Percentiles rank a stretch among this genome's conserved stretches.
Conservation (phyloP, 2,329 filamentous ascomycete species). For the Arthroderma uncinatum region DNA sequence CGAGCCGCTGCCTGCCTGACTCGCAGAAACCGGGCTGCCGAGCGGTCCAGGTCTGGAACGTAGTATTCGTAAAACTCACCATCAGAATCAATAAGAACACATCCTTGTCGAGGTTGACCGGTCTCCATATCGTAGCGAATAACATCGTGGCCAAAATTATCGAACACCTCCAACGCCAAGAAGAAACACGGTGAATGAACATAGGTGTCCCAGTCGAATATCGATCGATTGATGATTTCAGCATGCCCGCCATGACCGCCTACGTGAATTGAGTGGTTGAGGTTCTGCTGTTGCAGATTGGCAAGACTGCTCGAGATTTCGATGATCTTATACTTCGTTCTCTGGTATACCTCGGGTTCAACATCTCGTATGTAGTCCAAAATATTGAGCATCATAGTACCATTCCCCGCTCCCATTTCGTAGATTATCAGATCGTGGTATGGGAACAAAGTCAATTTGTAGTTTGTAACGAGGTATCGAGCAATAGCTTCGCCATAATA, state of each 20-base stretch:
- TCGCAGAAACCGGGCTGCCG: slow-evolving; percentile 69
- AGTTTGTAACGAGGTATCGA: slow-evolving; percentile 91
- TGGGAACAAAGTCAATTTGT: slow-evolving; percentile 84
- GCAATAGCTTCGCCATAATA: slow-evolving; percentile 96
- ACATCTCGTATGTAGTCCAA: slow-evolving; percentile 87
- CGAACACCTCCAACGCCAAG: slow-evolving; percentile 93
- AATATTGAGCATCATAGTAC: slow-evolving; percentile 96
- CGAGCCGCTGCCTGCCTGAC: slow-evolving; percentile 64
- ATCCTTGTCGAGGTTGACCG: slow-evolving; percentile 73
- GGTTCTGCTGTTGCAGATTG: slow-evolving; percentile 59
- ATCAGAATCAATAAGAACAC: slow-evolving; percentile 69
- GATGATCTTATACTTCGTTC: slow-evolving; percentile 89
- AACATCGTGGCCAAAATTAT: slow-evolving; percentile 93
- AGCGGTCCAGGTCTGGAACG: slow-evolving; percentile 64
- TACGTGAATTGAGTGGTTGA: slow-evolving; percentile 54
- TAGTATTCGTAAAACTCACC: slow-evolving; percentile 97
- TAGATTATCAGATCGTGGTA: slow-evolving; percentile 97
- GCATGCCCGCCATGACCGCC: slow-evolving; percentile 74
- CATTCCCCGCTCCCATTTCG: slow-evolving; percentile 95
- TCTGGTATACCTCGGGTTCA: slow-evolving; percentile 83
- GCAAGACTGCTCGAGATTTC: slow-evolving; percentile 83
- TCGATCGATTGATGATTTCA: slow-evolving; percentile 85
- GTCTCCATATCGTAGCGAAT: slow-evolving; percentile 80
- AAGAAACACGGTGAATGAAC: slow-evolving; percentile 96
- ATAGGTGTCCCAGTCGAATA: slow-evolving; percentile 85